Evolutionary conservation across 2,329 filamentous ascomycete genomes (phyloP).

Genomic region (Coleophoma crateriformis): DNA sequence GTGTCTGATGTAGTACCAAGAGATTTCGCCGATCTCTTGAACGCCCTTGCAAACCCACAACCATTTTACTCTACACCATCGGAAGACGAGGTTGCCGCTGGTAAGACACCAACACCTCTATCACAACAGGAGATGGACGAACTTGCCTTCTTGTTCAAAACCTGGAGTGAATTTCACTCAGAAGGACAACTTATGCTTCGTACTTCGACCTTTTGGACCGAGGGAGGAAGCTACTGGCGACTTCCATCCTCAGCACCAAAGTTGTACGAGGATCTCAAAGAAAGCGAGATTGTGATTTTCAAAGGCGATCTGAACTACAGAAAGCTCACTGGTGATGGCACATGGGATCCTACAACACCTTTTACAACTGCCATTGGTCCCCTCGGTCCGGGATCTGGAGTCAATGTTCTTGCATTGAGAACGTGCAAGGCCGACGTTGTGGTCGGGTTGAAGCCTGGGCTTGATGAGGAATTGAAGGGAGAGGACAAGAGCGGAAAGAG

Average conservation of each 20-base stretch:
- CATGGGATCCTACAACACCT: constrained; percentile 82
- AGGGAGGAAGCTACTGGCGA: constrained; percentile 82
- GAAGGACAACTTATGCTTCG: constrained; percentile 81
- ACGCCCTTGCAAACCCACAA: constrained; percentile 71
- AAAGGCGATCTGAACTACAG: constrained; percentile 97
- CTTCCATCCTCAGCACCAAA: constrained; percentile 63
- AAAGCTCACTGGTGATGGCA: constrained; percentile 84
- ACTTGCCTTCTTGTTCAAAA: constrained; percentile 71
- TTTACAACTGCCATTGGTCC: constrained; percentile 83
- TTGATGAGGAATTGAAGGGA: constrained; percentile 77
- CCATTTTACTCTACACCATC: constrained; percentile 72
- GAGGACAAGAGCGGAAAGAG: constrained; percentile 60
- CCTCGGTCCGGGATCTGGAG: constrained; percentile 71
- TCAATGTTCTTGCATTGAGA: constrained; percentile 80
- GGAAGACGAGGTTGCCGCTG: constrained; percentile 56
- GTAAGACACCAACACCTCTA: constrained; percentile 54
- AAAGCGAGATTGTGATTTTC: constrained; percentile 85
- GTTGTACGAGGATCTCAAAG: constrained; percentile 71
- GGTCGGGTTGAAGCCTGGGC: constrained; percentile 75
- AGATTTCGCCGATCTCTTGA: constrained; percentile 80
- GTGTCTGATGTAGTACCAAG: constrained; percentile 88
- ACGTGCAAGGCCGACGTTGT: constrained; percentile 98
- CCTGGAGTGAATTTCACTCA: constrained; percentile 74
- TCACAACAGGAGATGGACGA: constrained; percentile 61
- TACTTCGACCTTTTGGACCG: constrained; percentile 88